Base-by-base conservation (phyloP, 1,139 yeast species). In the Diutina sp. region DNA sequence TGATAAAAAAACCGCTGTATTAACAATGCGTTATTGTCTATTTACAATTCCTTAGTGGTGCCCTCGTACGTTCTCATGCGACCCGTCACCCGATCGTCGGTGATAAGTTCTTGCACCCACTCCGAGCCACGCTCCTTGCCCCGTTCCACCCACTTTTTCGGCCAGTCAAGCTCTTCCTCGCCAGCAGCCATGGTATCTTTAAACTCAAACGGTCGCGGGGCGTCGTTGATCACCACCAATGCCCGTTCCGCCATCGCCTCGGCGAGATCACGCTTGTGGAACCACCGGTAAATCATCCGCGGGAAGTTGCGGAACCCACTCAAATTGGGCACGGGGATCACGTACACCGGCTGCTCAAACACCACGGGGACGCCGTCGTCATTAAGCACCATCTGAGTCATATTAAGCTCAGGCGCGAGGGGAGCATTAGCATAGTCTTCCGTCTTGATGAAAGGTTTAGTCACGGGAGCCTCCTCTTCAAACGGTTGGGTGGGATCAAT, bases 151-250 rank as follows among this genome's bases (percentile, higher is more conserved):
- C 97, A 95, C 60, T 80, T 78, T 60, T 74, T 73, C 28, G 98
- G 97, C 99, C 99, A 95, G 62, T 90, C 95, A 18, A 71, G 67
- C 67, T 93, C 98, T 67, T 95, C 99, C 51, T 75, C 83, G 46
- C 70, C 69, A 9, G 84, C 87, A 63, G 79, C 69, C 47, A 75
- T 72, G 50, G 79, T 69, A 63, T 89, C 95, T 55, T 74, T 73
- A 56, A 67, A 66, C 56, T 74, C 77, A 64, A 84, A 88, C 4
- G 83, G 80, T 55, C 95, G 73, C 46, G 79, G 70, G 29, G 74
- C 66, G 56, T 80, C 80, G 58, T 80, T 74, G 6, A 88, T 84
- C 3, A 87, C 74, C 0, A 82, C 80, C 46, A 83, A 74, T 0
- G 96, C 78, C 50, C 78, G 74, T 45, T 74, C 74, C 38, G 93